Conservation (phyloP, 768 basidiomycete genomes). For the Boletus huronensis region DNA sequence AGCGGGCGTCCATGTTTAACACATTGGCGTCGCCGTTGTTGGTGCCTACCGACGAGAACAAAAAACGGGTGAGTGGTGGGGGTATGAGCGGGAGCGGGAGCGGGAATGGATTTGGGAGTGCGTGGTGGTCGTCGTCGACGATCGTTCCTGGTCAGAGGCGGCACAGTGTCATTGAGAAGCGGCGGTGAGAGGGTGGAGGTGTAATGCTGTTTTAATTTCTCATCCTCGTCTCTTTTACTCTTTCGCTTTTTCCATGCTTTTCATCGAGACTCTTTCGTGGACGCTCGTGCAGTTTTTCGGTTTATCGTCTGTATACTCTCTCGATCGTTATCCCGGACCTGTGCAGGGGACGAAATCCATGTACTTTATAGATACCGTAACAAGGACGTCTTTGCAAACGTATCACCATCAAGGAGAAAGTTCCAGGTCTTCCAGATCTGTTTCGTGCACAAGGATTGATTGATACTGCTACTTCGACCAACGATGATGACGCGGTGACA, state of each 20-base stretch:
- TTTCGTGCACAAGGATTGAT: not conserved
- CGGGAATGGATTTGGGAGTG: not conserved
- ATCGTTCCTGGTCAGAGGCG: slow-evolving; percentile 2
- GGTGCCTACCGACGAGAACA: slow-evolving; percentile 2
- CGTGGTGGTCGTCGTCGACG: slow-evolving; percentile 2
- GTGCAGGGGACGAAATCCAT: not conserved
- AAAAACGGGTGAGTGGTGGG: not conserved
- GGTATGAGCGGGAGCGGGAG: slow-evolving; percentile 1
- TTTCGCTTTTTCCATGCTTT: not conserved
- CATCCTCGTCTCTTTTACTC: not conserved
- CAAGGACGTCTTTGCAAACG: not conserved
- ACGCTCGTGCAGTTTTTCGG: not conserved
- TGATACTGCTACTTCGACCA: not conserved
- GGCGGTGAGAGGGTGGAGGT: not conserved
- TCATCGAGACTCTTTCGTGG: not conserved
- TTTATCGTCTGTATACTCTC: not conserved
- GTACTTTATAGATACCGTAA: not conserved
- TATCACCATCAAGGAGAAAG: not conserved
- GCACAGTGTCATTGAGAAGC: slow-evolving; percentile 9
- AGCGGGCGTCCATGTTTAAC: slow-evolving; percentile 17
- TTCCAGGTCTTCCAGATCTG: not conserved
- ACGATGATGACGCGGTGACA: not conserved
- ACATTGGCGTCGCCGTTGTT: slow-evolving; percentile 2
- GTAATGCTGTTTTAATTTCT: not conserved
- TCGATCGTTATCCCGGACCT: not conserved